Evolutionary conservation across 768 basidiomycete species (phyloP), one percentile per base, ranked within the genome.

Genomic region (Xerocomellus amylosporus): DNA sequence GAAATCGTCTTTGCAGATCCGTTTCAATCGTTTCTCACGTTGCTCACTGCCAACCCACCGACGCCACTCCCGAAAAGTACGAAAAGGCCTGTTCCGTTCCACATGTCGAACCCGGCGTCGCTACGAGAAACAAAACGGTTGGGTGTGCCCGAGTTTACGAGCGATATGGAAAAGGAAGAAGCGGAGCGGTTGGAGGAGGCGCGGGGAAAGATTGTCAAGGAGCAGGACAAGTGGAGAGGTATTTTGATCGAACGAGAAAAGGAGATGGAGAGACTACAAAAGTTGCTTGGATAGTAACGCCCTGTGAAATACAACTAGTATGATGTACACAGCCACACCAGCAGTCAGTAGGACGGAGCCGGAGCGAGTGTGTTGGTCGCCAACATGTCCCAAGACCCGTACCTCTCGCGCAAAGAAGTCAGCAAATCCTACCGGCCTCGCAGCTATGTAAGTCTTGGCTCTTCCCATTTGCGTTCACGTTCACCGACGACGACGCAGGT

Each of bases 1-100:
- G 97, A 99, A 73, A 82, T 98, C 58, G 92, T 98, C 48, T 98
- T 99, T 74, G 82, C 86, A 65, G 96, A 98, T 62, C 97, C 97
- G 1, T 92, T 87, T 58, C 86, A 90, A 54, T 78, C 85, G 36
- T 94, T 98, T 74, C 81, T 97, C 57, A 83, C 85, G 61, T 77
- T 89, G 46, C 81, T 98, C 48, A 87, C 85, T 0, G 73, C 78
- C n/a, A 82, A 95, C 65, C 86, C 91, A 2, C 93, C 95, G 0
- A 94, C 89, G 0, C 85, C 85, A 4, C 75, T 98, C 0, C 88
- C 90, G 1, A 87, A 81, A 60, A 54, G 61, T 12, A 60, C 55
- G 20, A 85, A 77, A 62, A 82, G 76, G 51, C 86, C 86, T 1
- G 74, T 89, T 12, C 90, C 90, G 8, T 89, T 90, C 66, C 85